Base-by-base conservation (phyloP, 257 asterid genomes). In the Perilla frutescens region DNA sequence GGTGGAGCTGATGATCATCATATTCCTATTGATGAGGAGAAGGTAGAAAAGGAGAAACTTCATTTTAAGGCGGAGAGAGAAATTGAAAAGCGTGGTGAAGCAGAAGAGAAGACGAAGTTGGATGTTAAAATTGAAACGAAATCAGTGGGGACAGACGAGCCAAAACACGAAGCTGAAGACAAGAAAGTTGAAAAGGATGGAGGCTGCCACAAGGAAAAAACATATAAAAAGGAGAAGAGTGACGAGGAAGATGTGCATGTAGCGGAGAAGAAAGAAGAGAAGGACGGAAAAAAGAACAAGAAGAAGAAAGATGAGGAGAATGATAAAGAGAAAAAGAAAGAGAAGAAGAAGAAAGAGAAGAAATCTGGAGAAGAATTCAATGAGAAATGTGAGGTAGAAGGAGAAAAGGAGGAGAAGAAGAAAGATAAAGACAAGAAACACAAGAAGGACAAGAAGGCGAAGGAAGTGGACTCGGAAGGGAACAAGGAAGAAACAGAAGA, bases 41-140 rank as follows among this genome's bases (percentile, higher is more conserved):
- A 68, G 51, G 39, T 64, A 73, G 92, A 77, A 72, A 84, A 87
- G 80, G 91, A 83, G 76, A 82, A 88, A 20, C 43, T 75, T 36
- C 88, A 90, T 66, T 12, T 83, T 36, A 79, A 88, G 76, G 78
- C 73, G 11, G 85, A 86, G 86, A 80, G 41, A 45, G 76, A 79
- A 63, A 66, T 73, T 4, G 79, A 83, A 43, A 82, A 70, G 70
- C 58, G 80, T 9, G 79, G 81, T 36, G 85, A 81, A 76, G 79
- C 56, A 7, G 75, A 81, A 71, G 92, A 76, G 9, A 82, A 80
- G 85, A 62, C 41, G 5, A 76, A 83, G 74, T 82, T 72, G 71
- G 86, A 81, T 20, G 68, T 86, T 15, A 82, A 82, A 56, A 10
- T 78, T 76, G 81, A 85, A 71, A 58, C 81, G 48, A 87, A 85